phyloP scores from a whole-genome alignment of 768 basidiomycete genomes.

The Lentinula lateritia region DNA sequence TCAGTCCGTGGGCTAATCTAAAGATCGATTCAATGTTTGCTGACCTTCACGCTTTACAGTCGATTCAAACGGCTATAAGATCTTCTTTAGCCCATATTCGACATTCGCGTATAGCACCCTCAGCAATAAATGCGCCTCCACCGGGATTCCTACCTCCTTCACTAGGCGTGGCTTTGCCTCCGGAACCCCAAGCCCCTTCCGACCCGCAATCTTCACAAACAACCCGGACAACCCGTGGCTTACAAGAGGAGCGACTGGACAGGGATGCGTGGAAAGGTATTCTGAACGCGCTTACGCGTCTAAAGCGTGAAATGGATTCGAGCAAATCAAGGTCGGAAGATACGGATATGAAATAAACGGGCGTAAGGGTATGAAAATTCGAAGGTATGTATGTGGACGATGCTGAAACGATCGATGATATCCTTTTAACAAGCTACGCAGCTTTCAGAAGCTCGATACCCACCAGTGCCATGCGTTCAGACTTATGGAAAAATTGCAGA shows the following conservation, averaged over 20 bases:
- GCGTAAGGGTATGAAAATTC: not conserved
- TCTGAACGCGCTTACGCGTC: slow-evolving; percentile 56
- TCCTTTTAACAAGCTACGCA: not conserved
- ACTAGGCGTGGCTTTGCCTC: slow-evolving; percentile 70
- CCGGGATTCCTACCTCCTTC: slow-evolving; percentile 71
- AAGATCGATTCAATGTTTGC: not conserved
- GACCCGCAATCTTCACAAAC: slow-evolving; percentile 3
- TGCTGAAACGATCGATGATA: not conserved
- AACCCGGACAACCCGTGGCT: slow-evolving; percentile 43
- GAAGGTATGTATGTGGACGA: not conserved
- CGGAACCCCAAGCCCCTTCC: slow-evolving; percentile 21
- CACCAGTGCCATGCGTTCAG: not conserved
- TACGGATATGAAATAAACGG: not conserved
- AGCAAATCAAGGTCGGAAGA: not conserved
- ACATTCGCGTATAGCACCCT: slow-evolving; percentile 77
- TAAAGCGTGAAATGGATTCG: slow-evolving; percentile 40
- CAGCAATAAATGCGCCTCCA: slow-evolving; percentile 80
- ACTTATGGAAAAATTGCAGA: not conserved
- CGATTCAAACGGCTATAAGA: slow-evolving; percentile 72
- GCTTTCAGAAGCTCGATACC: not conserved
- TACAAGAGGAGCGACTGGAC: slow-evolving; percentile 75
- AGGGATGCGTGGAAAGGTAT: slow-evolving; percentile 77
- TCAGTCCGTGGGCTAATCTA: slow-evolving; percentile 29
- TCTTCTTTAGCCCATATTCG: slow-evolving; percentile 79
- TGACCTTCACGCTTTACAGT: slow-evolving; percentile 30